Percentiles rank a stretch among this genome's conserved stretches.
Conservation (phyloP, 78 protist genomes). For the Dictyostelium firmibasis region DNA sequence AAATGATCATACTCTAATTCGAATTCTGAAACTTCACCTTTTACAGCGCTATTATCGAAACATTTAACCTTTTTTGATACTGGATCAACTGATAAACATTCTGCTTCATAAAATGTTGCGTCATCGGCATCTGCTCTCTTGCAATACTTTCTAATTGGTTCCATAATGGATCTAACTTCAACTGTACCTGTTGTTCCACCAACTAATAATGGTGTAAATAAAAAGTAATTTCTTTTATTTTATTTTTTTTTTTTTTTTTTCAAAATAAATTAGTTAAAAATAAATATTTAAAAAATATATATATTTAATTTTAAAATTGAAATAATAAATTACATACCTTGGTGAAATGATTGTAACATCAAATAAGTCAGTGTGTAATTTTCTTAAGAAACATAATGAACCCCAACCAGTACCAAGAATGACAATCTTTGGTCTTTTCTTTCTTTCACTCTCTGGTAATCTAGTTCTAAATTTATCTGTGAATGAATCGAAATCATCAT, state of each 20-base stretch:
- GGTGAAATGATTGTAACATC: slow-evolving; percentile 69
- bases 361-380: slow-evolving; percentile 40
- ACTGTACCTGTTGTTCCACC: slow-evolving; percentile 70
- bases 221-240: slow-evolving; percentile 75
- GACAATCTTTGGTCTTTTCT: slow-evolving; percentile 48
- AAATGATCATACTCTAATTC: slow-evolving; percentile 84
- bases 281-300: background rate
- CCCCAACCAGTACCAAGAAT: slow-evolving; percentile 81
- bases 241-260: background rate
- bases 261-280: background rate
- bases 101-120: slow-evolving; percentile 70
- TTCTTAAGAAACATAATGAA: slow-evolving; percentile 49
- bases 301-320: background rate
- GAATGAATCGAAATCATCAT: slow-evolving; percentile 56
- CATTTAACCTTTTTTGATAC: slow-evolving; percentile 41
- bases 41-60: slow-evolving; percentile 47
- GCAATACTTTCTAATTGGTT: slow-evolving; percentile 79
- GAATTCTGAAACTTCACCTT: slow-evolving; percentile 65
- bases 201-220: slow-evolving; percentile 78
- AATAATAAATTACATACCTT: background rate
- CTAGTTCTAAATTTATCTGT: slow-evolving; percentile 41
- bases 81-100: slow-evolving; percentile 73
- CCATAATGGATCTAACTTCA: slow-evolving; percentile 75
- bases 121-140: slow-evolving; percentile 37
- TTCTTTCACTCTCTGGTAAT: slow-evolving; percentile 35